Evolutionary conservation across 75 land plant genomes (phyloP).

Genomic region (Cunninghamia lanceolata): DNA sequence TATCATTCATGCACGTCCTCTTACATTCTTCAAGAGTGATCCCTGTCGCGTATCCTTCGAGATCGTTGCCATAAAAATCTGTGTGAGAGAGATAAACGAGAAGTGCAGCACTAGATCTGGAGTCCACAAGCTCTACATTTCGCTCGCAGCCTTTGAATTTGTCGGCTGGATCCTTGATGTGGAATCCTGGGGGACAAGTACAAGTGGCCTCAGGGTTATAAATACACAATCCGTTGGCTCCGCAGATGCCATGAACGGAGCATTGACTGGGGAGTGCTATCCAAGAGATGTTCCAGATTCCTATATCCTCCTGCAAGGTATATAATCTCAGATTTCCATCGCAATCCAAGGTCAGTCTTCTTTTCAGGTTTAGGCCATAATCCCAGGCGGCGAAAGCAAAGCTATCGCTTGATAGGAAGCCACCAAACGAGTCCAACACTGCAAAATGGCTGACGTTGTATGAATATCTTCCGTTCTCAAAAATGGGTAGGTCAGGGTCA

Average conservation of each 20-base stretch:
- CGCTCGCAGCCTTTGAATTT: no score
- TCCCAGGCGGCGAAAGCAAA: no score
- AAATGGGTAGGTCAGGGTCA: neutral
- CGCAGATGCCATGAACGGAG: conserved; percentile 46
- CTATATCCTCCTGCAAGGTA: neutral
- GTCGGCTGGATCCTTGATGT: no score
- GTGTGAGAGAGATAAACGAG: no score
- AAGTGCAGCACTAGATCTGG: no score
- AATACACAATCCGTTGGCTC: conserved; percentile 38
- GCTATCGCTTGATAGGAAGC: neutral
- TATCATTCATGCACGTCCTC: no score
- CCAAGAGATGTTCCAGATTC: conserved; percentile 17
- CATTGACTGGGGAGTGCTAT: conserved; percentile 27
- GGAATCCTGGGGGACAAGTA: no score
- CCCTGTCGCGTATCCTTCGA: no score
- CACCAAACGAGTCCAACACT: neutral
- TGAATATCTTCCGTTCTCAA: neutral
- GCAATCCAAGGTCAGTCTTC: neutral
- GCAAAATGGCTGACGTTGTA: neutral
- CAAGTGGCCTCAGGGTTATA: no score
- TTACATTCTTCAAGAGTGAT: no score
- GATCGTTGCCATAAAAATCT: no score
- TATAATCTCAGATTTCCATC: neutral
- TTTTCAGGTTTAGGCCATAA: neutral
- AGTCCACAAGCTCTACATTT: no score